These are phyloP conservation scores for Onygena corvina DNA, from an alignment of 2,329 filamentous ascomycete genomes.

Conservation along the genomic window DNA sequence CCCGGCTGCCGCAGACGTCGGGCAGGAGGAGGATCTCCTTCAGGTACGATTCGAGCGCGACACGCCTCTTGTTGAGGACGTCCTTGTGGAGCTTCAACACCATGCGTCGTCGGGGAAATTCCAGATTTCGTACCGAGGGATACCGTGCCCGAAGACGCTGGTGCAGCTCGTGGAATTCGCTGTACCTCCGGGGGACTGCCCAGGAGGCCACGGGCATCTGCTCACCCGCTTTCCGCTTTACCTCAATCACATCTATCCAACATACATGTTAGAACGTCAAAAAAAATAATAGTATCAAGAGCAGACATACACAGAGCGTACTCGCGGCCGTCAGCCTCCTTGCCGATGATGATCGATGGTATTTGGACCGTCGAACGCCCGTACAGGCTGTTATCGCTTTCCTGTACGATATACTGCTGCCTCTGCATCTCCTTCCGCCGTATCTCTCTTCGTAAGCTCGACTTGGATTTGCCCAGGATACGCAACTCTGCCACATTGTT, in stretches of 20 bases:
- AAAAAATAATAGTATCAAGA: neutral
- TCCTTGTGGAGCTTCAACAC: conserved; percentile 96
- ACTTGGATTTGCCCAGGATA: conserved; percentile 85
- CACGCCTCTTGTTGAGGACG: conserved; percentile 77
- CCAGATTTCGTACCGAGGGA: conserved; percentile 73
- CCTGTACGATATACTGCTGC: conserved; percentile 93
- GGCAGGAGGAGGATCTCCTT: conserved; percentile 70
- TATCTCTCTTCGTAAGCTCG: conserved; percentile 84
- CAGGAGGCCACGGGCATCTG: conserved; percentile 95
- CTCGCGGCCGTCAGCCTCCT: conserved; percentile 83
- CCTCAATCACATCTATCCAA: conserved; percentile 68
- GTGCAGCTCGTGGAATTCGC: conserved; percentile 91
- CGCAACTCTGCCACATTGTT: conserved; percentile 91
- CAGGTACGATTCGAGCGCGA: conserved; percentile 76
- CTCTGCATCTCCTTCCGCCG: conserved; percentile 87
- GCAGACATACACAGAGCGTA: conserved; percentile 61
- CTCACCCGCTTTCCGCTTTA: conserved; percentile 78
- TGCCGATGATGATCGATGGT: conserved; percentile 82
- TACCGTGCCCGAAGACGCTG: conserved; percentile 77
- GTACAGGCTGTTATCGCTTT: conserved; percentile 94
- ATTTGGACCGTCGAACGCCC: conserved; percentile 82
- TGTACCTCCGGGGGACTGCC: conserved; percentile 85
- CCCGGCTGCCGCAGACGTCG: conserved; percentile 85
- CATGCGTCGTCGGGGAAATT: conserved; percentile 83
- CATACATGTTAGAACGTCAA: neutral